phyloP scores from a whole-genome alignment of 1,284 basidiomycete species.

The Microbotryum saponariae region DNA sequence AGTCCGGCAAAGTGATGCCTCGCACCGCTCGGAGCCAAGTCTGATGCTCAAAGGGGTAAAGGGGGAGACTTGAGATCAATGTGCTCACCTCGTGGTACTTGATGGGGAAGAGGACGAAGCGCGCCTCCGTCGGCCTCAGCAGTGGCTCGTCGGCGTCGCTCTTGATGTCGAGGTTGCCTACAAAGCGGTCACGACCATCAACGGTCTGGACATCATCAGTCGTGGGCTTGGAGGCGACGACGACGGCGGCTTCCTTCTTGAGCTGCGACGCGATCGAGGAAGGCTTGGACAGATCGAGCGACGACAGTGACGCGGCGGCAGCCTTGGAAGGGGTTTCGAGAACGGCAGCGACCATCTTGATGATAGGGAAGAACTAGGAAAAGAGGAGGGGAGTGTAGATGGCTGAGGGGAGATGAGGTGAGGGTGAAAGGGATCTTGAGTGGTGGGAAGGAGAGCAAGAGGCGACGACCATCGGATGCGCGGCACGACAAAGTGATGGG shows the following conservation, averaged over 20 bases:
- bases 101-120: conserved; percentile 41
- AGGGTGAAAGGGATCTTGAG: no score
- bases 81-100: conserved; percentile 38
- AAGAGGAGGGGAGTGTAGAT: conserved; percentile 15
- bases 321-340: conserved; percentile 48
- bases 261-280: conserved; percentile 8
- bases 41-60: background rate
- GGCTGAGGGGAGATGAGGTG: background rate
- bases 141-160: conserved; percentile 39
- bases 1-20: background rate
- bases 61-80: background rate
- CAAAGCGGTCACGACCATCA: conserved; percentile 34
- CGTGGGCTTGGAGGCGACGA: conserved; percentile 13
- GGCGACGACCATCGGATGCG: no score
- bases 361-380: conserved; percentile 33
- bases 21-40: background rate
- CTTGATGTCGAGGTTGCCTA: conserved; percentile 39
- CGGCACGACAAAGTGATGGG: no score
- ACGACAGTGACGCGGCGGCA: conserved; percentile 44
- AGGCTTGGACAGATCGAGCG: conserved; percentile 45
- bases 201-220: no score
- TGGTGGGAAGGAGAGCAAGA: no score
- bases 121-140: conserved; percentile 39
- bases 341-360: conserved; percentile 39
- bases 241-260: conserved; percentile 15